These are phyloP conservation scores for Hypoxylon sp. DNA, from an alignment of 2,329 filamentous ascomycete genomes.

Conservation along the genomic window DNA sequence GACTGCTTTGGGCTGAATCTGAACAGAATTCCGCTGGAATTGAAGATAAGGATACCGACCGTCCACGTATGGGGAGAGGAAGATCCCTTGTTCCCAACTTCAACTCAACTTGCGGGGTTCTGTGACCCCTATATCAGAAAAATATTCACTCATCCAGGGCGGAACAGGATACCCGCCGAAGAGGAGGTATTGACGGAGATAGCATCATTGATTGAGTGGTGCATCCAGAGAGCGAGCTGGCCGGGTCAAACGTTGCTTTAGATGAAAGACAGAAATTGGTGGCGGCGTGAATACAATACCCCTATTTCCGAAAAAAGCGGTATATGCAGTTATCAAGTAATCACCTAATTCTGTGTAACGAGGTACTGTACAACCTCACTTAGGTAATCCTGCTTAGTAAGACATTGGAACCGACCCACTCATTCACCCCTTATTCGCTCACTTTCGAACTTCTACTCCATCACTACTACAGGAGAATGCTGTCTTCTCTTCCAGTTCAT, in stretches of 20 bases:
- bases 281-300: background rate
- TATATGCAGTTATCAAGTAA: background rate
- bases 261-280: background rate
- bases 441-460: too few species aligned
- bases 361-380: background rate
- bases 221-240: constrained; percentile 46
- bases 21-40: constrained; percentile 47
- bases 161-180: constrained; percentile 40
- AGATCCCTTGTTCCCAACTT: constrained; percentile 47
- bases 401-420: background rate
- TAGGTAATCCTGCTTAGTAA: background rate
- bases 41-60: constrained; percentile 52
- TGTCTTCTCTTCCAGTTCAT: background rate
- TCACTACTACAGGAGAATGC: background rate
- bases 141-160: constrained; percentile 43
- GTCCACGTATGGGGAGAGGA: constrained; percentile 48
- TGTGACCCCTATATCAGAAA: constrained; percentile 52
- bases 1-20: constrained; percentile 52
- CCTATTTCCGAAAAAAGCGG: background rate
- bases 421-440: background rate
- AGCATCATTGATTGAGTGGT: constrained; percentile 45
- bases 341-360: background rate
- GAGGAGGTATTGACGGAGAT: constrained; percentile 41
- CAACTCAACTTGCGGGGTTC: constrained; percentile 49
- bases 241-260: constrained; percentile 44